Base-by-base conservation (phyloP, 129 eudicot species). In the Centrapalus pauciflorus region DNA sequence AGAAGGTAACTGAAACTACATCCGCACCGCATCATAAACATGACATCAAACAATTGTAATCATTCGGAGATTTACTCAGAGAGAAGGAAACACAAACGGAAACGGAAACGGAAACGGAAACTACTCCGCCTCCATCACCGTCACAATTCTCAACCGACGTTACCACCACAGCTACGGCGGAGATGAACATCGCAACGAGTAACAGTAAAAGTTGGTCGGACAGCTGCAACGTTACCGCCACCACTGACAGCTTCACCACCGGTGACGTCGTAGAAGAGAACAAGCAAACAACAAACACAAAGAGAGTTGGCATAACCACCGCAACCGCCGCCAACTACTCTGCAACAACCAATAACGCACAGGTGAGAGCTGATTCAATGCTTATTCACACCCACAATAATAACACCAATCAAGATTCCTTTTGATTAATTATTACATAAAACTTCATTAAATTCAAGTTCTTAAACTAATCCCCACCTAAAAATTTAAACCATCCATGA, bases 141-240 rank as follows among this genome's bases (percentile, higher is more conserved):
- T 71, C 55, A 13, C 46, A 7, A 21, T 66, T 73, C 40, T 25
- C 75, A 19, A 37, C 74, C 73, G 46, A 66, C 8, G 64, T n/a
- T 9, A 60, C 71, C 10, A 49, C 75, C 38, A 32, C 46, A 38
- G 4, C 72, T 35, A 25, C 51, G 55, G 12, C 70, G 51, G 72
- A 57, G 30, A 28, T 72, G 27, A 46, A 7, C 6, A 45, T 37
- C 5, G 56, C 69, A n/a, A 56, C 54, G 55, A 75, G 78, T 56
- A 75, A 70, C 26, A 75, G 62, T 64, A 46, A 74, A 38, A 67
- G 83, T 69, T 85, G 89, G 89, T 79, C 83, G 14, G 89, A 76
- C 43, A 86, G 88, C 43, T 84, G 88, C 54, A 84, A 80, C 14
- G 73, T 84, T 67, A 82, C 85, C 0, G 41, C 72, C 7, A 76